Evolutionary conservation across 805 yeast species (phyloP), one percentile per base, ranked within the genome.

Genomic region (Starmerella vitae): DNA sequence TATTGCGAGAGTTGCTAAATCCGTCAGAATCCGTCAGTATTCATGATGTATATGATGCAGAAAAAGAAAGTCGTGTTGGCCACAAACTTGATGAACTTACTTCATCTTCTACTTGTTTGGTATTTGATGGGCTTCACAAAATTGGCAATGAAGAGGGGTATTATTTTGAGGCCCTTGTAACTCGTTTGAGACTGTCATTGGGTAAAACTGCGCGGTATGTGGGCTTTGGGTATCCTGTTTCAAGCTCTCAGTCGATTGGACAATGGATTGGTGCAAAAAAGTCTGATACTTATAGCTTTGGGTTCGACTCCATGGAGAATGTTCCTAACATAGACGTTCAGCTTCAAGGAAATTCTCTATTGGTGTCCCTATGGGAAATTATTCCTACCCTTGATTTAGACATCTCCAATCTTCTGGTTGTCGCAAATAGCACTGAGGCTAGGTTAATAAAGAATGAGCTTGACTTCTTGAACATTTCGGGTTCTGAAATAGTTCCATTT

Each of bases 251-350:
- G 37, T 94, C 83, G 47, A 59, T 86, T 42, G 88, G 81, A 1
- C 82, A 78, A 38, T 91, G 97, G 95, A 58, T 91, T 21, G 93
- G 91, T 2, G 76, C 79, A 20, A 49, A 67, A 1, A 77, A 74
- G 50, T 47, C 50, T 15, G 65, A 73, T 35, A 65, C 76, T 5
- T 83, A 66, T 62, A 85, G 84, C 51, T 85, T 79, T 54, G 68
- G 74, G 14, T 76, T 93, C 0, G 62, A 62, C 69, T 39, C 72
- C 80, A 17, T 76, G 67, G 46, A 51, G 80, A 33, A 65, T 70
- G 3, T 49, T 55, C 17, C 63, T 63, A 36, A 62, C 59, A 15
- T 65, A 12, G 38, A 37, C 6, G 19, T 40, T 2, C 28, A 73
- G 49, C 64, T 58, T 15, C 78, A 64, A 52, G 91, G 82, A 33